Evolutionary conservation across 108 stramenopile species (phyloP).

Genomic region (Cafeteria roenbergensis): DNA sequence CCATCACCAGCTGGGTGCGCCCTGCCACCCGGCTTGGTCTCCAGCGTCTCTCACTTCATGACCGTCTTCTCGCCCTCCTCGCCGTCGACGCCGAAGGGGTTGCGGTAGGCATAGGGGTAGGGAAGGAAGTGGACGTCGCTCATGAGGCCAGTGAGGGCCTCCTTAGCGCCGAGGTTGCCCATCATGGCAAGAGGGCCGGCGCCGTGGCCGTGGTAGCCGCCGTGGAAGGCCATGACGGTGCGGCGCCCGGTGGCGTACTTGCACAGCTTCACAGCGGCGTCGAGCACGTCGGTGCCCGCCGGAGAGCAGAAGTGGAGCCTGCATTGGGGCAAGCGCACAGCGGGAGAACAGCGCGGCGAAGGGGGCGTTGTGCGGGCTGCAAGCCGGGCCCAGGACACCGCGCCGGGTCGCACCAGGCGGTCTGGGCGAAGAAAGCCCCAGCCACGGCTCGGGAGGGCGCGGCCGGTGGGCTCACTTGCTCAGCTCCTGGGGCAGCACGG

Average conservation of each 20-base stretch:
- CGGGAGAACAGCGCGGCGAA: too few species aligned
- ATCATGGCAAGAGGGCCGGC: background rate
- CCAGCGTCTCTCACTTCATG: too few species aligned
- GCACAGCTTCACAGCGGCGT: slow-evolving; percentile 8
- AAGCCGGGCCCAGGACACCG: too few species aligned
- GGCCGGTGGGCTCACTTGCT: too few species aligned
- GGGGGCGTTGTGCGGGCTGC: too few species aligned
- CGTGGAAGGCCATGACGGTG: slow-evolving; percentile 2
- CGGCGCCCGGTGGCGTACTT: slow-evolving; percentile 4
- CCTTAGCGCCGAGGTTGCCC: slow-evolving; percentile 1
- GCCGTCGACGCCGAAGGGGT: slow-evolving; percentile 2
- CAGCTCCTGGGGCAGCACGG: background rate
- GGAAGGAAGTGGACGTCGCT: background rate
- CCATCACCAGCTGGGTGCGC: too few species aligned
- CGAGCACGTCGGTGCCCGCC: background rate
- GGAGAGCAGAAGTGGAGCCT: slow-evolving; percentile 2
- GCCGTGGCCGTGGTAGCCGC: slow-evolving; percentile 2
- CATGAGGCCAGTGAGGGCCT: background rate
- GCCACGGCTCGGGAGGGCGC: too few species aligned
- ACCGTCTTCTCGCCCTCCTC: background rate
- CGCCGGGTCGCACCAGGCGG: too few species aligned
- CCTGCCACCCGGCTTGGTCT: too few species aligned
- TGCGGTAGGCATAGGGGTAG: slow-evolving; percentile 1
- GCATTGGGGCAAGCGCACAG: too few species aligned
- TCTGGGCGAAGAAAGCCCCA: too few species aligned